Evolutionary conservation across 805 yeast species (phyloP), one percentile per base, ranked within the genome.

Genomic region (Metschnikowia kunwiensis): DNA sequence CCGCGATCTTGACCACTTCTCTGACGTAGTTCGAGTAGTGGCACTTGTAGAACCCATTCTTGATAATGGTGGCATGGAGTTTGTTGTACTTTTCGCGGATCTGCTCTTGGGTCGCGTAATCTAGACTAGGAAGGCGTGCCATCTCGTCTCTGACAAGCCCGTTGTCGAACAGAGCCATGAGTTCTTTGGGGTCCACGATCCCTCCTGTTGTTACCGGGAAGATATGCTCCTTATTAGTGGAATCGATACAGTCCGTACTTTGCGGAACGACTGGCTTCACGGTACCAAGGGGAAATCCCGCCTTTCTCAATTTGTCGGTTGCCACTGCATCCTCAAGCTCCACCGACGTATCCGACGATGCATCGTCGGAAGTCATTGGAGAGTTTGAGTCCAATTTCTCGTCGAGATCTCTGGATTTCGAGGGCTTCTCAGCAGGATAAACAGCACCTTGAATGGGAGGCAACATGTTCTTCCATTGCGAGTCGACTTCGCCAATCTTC

Each of bases 401-500:
- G 8, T 23, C 38, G 10, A 43, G 38, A 8, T n/a, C 23, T 12
- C 18, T 14, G n/a, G 4, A 9, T 10, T 7, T 15, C 17, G 23
- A 27, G 13, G 4, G 14, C 17, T 14, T 16, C 3, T 18, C 26
- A 3, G 13, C 22, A 15, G 43, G 29, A 38, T 63, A 65, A 10
- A 51, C 34, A 1, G 86, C 95, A 10, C 95, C 95, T 60, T 86
- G 95, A 44, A 87, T 85, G 1, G 96, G 96, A 4, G 96, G 96
- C 22, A 84, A 55, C 57, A 87, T 60, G 58, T 85, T 83, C 35
- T 66, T 67, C 96, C 96, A 87, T 7, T 65, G 64, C 40, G 67
- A 58, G 37, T 79, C 77, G 5, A 86, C 77, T 9, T 50, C 55
- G 1, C 96, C 96, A 10, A 87, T 71, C 38, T 64, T 72, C 74